phyloP scores from a whole-genome alignment of 2,329 filamentous ascomycete species.

The Aspergillus piperis region DNA sequence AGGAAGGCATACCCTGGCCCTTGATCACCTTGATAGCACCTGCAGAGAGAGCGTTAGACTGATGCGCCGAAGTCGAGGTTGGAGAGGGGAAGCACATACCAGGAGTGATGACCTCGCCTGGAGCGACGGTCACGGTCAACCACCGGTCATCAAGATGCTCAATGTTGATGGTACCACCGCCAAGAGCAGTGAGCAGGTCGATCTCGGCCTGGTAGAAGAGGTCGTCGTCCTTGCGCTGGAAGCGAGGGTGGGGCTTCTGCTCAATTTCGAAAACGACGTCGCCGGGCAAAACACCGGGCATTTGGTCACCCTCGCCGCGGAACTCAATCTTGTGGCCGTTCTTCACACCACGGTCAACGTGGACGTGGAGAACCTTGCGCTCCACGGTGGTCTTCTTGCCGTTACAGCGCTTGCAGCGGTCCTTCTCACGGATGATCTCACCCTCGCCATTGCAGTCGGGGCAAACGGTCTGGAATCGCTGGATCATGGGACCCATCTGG shows the following conservation, averaged over 20 bases:
- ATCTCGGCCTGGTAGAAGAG: constrained; percentile 94
- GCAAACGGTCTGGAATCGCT: constrained; percentile 99
- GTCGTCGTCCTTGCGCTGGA: constrained; percentile 95
- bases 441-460: constrained; percentile 97
- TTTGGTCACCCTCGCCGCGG: constrained; percentile 93
- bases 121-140: constrained; percentile 88
- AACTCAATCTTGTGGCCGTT: constrained; percentile 97
- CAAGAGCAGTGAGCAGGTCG: constrained; percentile 90
- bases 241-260: constrained; percentile 95
- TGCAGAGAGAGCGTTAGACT: constrained; percentile 41
- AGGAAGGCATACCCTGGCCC: constrained; percentile 96
- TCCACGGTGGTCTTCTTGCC: constrained; percentile 99
- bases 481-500: constrained; percentile 99
- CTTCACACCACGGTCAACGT: constrained; percentile 92
- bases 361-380: constrained; percentile 96
- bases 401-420: constrained; percentile 92
- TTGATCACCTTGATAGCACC: constrained; percentile 91
- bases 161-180: constrained; percentile 84
- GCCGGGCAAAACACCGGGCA: constrained; percentile 87
- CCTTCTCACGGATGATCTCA: constrained; percentile 94
- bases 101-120: constrained; percentile 91
- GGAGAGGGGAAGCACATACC: constrained; percentile 58
- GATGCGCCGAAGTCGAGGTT: not conserved
- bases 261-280: constrained; percentile 99
- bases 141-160: constrained; percentile 98